A percentile compares a stretch with the other conserved stretches of the same genome.
Evolutionary conservation across 129 eudicot species (phyloP).

Genomic region (Pseudognaphalium luteoalbum): DNA sequence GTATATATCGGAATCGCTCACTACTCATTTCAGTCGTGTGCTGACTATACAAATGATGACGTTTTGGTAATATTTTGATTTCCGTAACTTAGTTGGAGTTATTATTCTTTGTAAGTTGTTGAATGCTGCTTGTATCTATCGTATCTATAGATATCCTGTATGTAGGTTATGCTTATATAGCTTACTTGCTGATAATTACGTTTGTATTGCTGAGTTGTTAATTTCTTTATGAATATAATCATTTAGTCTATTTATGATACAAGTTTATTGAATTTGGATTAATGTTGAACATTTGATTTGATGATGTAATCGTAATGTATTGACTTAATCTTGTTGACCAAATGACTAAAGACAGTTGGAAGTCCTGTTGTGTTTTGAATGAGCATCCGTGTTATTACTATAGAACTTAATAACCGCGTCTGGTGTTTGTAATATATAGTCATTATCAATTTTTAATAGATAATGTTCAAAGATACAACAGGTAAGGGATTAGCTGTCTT

Average conservation of each 20-base stretch:
- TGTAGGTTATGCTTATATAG: not conserved
- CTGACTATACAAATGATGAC: slow-evolving; percentile 27
- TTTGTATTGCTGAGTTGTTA: slow-evolving; percentile 13
- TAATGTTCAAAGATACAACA: not conserved
- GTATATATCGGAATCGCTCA: not conserved
- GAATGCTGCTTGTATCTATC: not conserved
- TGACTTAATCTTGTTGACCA: not conserved
- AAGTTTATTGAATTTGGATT: not conserved
- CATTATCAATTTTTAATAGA: slow-evolving; percentile 9
- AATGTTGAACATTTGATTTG: not conserved
- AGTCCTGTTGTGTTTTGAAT: not conserved
- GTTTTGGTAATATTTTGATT: slow-evolving; percentile 29
- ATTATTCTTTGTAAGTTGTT: not conserved
- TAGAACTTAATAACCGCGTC: not conserved
- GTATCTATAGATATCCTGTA: not conserved
- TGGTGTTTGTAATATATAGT: not conserved
- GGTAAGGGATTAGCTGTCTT: not conserved
- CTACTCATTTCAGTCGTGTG: slow-evolving; percentile 6
- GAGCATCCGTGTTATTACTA: slow-evolving; percentile 2
- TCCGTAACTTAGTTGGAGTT: not conserved
- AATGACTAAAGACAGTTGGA: not conserved
- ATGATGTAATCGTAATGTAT: not conserved
- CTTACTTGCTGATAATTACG: not conserved
- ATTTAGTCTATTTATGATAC: slow-evolving; percentile 10
- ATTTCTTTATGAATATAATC: not conserved